phyloP scores from a whole-genome alignment of 768 basidiomycete genomes.

The Psilocybe tampanensis region DNA sequence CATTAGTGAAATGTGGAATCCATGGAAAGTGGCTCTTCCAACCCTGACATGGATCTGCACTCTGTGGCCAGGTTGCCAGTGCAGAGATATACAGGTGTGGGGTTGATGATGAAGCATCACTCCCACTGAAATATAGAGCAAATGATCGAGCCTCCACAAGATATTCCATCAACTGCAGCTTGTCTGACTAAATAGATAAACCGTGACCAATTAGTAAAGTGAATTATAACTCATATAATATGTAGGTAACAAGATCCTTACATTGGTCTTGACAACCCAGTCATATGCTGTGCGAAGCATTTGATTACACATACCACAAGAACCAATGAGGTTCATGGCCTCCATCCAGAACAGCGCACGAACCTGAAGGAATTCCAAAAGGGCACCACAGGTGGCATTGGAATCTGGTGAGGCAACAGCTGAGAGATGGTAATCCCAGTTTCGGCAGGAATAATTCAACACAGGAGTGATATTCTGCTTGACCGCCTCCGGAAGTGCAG shows the following conservation, averaged over 20 bases:
- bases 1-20: slow-evolving; percentile 8
- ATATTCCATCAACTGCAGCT: too few relatives aligned
- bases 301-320: slow-evolving; percentile 11
- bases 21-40: slow-evolving; percentile 15
- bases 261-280: slow-evolving; percentile 8
- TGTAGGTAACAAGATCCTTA: neutral
- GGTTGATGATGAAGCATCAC: slow-evolving; percentile 15
- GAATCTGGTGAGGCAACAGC: neutral
- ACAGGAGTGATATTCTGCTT: slow-evolving; percentile 11
- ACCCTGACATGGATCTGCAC: neutral
- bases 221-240: too few relatives aligned
- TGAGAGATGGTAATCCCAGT: slow-evolving; percentile 15
- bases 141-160: too few relatives aligned
- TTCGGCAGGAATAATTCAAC: slow-evolving; percentile 9
- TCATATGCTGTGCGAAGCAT: slow-evolving; percentile 16
- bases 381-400: neutral
- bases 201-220: too few relatives aligned
- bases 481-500: neutral
- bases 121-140: slow-evolving; percentile 17
- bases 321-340: slow-evolving; percentile 27
- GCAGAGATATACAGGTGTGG: slow-evolving; percentile 22
- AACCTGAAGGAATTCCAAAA: slow-evolving; percentile 16
- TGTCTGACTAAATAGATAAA: too few relatives aligned
- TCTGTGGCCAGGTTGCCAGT: slow-evolving; percentile 15
- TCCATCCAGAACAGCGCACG: slow-evolving; percentile 28